These are phyloP conservation scores for Friedmanniomyces endolithicus DNA, from an alignment of 495 filamentous ascomycete species.

Conservation along the genomic window DNA sequence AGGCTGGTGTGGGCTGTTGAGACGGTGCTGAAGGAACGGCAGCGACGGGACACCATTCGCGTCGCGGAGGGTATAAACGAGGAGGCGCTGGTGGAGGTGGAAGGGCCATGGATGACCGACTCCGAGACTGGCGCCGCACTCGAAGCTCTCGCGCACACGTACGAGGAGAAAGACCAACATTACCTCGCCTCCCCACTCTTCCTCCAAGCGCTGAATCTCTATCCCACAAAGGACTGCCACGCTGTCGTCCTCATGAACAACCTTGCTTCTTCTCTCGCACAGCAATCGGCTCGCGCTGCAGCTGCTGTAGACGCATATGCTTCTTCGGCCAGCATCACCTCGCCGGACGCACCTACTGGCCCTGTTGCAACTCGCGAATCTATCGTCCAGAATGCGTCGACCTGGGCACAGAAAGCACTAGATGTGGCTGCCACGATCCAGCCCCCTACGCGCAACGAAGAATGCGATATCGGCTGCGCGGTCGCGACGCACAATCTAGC, in stretches of 20 bases:
- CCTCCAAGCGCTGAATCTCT: constrained; percentile 61
- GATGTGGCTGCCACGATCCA: constrained; percentile 44
- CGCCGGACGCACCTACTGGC: background rate
- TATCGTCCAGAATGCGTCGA: constrained; percentile 47
- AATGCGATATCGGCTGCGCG: constrained; percentile 78
- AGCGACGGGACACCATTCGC: constrained; percentile 45
- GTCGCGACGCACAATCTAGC: constrained; percentile 77
- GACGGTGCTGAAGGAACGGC: constrained; percentile 59
- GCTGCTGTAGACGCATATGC: constrained; percentile 14
- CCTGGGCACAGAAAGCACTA: constrained; percentile 69
- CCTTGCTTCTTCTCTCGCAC: constrained; percentile 51
- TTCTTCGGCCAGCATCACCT: background rate
- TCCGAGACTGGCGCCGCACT: constrained; percentile 61
- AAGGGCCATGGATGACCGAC: constrained; percentile 62
- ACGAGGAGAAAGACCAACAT: constrained; percentile 52
- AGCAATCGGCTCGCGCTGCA: constrained; percentile 43
- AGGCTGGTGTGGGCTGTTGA: constrained; percentile 72
- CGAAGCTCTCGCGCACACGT: constrained; percentile 62
- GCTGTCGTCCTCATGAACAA: constrained; percentile 73
- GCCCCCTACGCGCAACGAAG: constrained; percentile 51
- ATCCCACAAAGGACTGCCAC: constrained; percentile 47
- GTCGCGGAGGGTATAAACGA: constrained; percentile 37
- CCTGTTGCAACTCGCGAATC: constrained; percentile 30
- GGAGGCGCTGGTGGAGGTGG: constrained; percentile 27
- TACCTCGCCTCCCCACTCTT: constrained; percentile 80